phyloP scores from a whole-genome alignment of 2,329 filamentous ascomycete genomes.

The Trichothecium sympodiale region DNA sequence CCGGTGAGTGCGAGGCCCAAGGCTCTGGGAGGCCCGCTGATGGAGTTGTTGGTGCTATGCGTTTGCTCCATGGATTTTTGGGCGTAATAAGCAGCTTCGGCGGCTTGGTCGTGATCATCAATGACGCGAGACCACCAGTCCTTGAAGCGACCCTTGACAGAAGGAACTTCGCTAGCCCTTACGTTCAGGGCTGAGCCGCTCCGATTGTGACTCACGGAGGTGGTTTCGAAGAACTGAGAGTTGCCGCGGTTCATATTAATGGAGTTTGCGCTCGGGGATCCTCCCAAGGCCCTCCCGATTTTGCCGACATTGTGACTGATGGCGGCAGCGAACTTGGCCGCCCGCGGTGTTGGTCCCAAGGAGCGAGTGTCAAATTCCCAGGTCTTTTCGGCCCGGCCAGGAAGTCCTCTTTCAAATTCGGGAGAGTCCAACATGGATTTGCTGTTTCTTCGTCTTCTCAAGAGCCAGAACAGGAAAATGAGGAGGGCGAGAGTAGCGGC shows the following conservation, averaged over 20 bases:
- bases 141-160: slow-evolving; percentile 25
- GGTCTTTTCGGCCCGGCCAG: slow-evolving; percentile 13
- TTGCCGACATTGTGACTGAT: slow-evolving; percentile 17
- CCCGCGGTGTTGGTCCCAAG: slow-evolving; percentile 35
- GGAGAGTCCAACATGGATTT: no score
- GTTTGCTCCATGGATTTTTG: background rate
- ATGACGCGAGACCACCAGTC: slow-evolving; percentile 35
- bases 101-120: slow-evolving; percentile 21
- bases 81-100: slow-evolving; percentile 1
- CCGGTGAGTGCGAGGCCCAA: slow-evolving; percentile 18
- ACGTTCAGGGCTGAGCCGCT: slow-evolving; percentile 18
- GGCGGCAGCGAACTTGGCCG: slow-evolving; percentile 18
- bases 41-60: background rate
- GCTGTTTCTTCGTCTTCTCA: no score
- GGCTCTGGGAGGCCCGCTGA: slow-evolving; percentile 7
- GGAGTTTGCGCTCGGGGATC: slow-evolving; percentile 10
- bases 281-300: slow-evolving; percentile 11
- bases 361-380: slow-evolving; percentile 29
- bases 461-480: background rate
- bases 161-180: slow-evolving; percentile 6
- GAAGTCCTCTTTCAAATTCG: no score
- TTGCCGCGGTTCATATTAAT: slow-evolving; percentile 41
- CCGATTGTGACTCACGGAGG: slow-evolving; percentile 23
- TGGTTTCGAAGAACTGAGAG: slow-evolving; percentile 33
- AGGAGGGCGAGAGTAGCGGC: background rate